Conservation (phyloP, 2,329 filamentous ascomycete genomes). For the Diaporthe sp. region DNA sequence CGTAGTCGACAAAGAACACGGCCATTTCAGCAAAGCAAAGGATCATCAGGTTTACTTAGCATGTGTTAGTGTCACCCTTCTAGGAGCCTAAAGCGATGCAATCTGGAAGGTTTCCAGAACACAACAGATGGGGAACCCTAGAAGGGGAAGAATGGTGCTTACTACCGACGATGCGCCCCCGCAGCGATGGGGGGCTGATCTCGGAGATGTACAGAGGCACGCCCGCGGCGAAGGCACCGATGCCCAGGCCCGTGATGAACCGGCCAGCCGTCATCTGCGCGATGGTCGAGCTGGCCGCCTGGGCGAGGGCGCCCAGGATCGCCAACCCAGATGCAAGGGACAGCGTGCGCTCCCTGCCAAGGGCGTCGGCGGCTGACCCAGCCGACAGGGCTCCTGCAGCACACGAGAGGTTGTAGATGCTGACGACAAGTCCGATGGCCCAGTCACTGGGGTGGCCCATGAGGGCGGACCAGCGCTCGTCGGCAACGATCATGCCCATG, state of each 20-base stretch:
- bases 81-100: background rate
- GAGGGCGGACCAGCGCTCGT: slow-evolving; percentile 47
- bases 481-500: slow-evolving; percentile 51
- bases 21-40: slow-evolving; percentile 50
- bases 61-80: too few species aligned
- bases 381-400: slow-evolving; percentile 48
- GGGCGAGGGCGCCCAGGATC: slow-evolving; percentile 32
- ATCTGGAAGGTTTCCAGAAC: background rate
- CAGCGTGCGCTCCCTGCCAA: slow-evolving; percentile 49
- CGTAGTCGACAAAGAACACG: slow-evolving; percentile 49
- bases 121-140: background rate
- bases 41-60: slow-evolving; percentile 45
- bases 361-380: slow-evolving; percentile 47
- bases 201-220: slow-evolving; percentile 51
- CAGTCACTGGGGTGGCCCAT: slow-evolving; percentile 49
- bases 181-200: slow-evolving; percentile 47
- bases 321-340: slow-evolving; percentile 45
- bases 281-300: slow-evolving; percentile 26
- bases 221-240: slow-evolving; percentile 49
- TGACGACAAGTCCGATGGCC: slow-evolving; percentile 49
- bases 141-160: background rate
- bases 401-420: slow-evolving; percentile 51
- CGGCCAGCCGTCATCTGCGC: slow-evolving; percentile 47
- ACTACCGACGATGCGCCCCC: slow-evolving; percentile 48
- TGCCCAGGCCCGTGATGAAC: slow-evolving; percentile 47